Evolutionary conservation across 306 rosid genomes (phyloP), one percentile per base, ranked within the genome.

Genomic region (Prosopis cineraria): DNA sequence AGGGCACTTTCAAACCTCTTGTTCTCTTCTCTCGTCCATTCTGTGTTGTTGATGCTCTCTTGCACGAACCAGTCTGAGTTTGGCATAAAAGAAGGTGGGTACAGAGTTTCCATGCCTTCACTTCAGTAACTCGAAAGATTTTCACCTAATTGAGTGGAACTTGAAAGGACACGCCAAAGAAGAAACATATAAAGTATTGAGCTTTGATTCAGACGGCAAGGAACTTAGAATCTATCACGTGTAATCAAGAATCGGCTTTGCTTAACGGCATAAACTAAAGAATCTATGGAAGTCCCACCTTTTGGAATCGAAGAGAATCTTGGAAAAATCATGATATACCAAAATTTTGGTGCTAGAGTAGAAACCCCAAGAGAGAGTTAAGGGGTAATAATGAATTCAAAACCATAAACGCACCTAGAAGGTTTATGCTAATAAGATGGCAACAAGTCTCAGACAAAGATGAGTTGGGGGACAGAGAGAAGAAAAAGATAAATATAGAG

Each of bases 21-120:
- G 82, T 94, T 94, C 89, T 94, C 97, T 74, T 94, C 97, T 80
- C 37, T 90, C 24, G 88, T 92, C 98, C 98, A 94, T 70, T 92
- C 91, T 41, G 88, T 79, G 84, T 52, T 77, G 36, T 62, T 77
- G 27, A 77, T 70, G 75, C 80, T 87, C 77, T 82, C 88, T 70
- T 84, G 85, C 30, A 81, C 44, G 69, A 84, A 71, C 95, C 91
- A 83, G 55, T 76, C 73, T 39, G 93, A 78, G 45, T 63, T 88
- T 48, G 88, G 70, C 84, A 84, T 60, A 6, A 56, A 86, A 82
- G 84, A 73, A 69, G 87, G 3, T 24, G 90, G 83, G 62, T 81
- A 83, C 39, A 90, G 55, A 70, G 95, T 87, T 86, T 88, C 93
- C 98, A 94, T 94, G 55, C 7, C 87, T 60, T 27, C 19, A 44